Conservation (phyloP, 1,139 yeast species). For the Meyerozyma elateridarum region DNA sequence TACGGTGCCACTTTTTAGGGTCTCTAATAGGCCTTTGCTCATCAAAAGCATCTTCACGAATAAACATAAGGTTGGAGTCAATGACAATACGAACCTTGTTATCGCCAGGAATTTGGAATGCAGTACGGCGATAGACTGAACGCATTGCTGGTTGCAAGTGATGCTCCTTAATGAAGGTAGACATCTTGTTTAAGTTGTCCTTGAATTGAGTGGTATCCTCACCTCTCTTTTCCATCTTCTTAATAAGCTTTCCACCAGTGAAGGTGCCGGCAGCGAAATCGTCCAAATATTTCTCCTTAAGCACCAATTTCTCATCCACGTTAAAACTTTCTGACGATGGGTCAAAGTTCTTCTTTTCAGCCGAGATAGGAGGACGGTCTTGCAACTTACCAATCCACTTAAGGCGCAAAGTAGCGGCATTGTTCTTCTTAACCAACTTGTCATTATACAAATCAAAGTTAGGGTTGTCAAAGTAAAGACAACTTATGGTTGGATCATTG, state of each 20-base stretch:
- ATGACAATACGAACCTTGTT: constrained; percentile 84
- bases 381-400: constrained; percentile 86
- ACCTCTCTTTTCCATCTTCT: constrained; percentile 26
- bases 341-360: constrained; percentile 76
- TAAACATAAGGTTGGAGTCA: constrained; percentile 81
- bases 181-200: constrained; percentile 53
- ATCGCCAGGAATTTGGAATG: constrained; percentile 97
- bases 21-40: constrained; percentile 82
- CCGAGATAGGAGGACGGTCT: constrained; percentile 69
- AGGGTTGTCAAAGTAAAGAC: constrained; percentile 82
- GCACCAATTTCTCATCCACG: constrained; percentile 53
- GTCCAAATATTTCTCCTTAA: constrained; percentile 77
- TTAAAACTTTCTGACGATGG: constrained; percentile 51
- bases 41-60: constrained; percentile 89
- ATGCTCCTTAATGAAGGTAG: constrained; percentile 58
- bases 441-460: constrained; percentile 82
- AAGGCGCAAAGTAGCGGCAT: constrained; percentile 72
- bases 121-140: constrained; percentile 85
- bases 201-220: constrained; percentile 51
- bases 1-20: constrained; percentile 86
- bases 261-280: constrained; percentile 47
- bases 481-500: constrained; percentile 77
- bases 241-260: constrained; percentile 37
- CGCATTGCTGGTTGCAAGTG: constrained; percentile 82
- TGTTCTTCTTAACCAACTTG: constrained; percentile 66